Conservation (phyloP, 2,329 filamentous ascomycete species). For the Thielaviopsis punctulata region DNA sequence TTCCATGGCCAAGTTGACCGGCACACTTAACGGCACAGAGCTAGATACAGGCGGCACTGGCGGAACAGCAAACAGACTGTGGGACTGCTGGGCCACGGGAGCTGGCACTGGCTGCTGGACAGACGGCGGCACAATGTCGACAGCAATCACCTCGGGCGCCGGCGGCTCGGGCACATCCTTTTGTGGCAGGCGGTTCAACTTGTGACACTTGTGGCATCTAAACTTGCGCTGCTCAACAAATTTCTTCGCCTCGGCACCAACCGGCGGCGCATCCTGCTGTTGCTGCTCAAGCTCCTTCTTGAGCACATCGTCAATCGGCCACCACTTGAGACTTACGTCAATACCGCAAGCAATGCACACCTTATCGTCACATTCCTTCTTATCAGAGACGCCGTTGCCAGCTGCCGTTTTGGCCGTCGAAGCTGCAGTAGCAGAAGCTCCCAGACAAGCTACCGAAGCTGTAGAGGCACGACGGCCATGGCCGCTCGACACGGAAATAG, state of each 20-base stretch:
- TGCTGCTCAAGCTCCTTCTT: slow-evolving; percentile 36
- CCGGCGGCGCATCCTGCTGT: slow-evolving; percentile 23
- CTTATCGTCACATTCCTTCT: slow-evolving; percentile 29
- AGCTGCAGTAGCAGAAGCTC: slow-evolving; percentile 12
- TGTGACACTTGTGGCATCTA: slow-evolving; percentile 62
- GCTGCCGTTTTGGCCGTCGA: background rate
- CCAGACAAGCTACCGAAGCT: slow-evolving; percentile 18
- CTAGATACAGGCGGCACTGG: background rate
- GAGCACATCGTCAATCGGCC: slow-evolving; percentile 36
- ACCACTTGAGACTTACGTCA: slow-evolving; percentile 61
- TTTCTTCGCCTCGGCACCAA: slow-evolving; percentile 39
- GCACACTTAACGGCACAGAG: background rate
- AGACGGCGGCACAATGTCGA: background rate
- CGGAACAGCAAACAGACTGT: slow-evolving; percentile 14
- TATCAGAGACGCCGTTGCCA: slow-evolving; percentile 16
- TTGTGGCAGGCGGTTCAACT: slow-evolving; percentile 29
- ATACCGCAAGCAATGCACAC: slow-evolving; percentile 47
- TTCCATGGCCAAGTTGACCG: slow-evolving; percentile 12
- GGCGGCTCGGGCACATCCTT: slow-evolving; percentile 14
- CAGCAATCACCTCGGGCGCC: slow-evolving; percentile 13
- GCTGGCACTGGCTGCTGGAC: background rate
- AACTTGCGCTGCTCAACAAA: slow-evolving; percentile 43
- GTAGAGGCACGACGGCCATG: slow-evolving; percentile 39
- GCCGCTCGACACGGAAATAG: slow-evolving; percentile 13
- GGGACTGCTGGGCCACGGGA: background rate